Evolutionary conservation across 2,329 filamentous ascomycete genomes (phyloP).

Genomic region (Colletotrichum magnum): DNA sequence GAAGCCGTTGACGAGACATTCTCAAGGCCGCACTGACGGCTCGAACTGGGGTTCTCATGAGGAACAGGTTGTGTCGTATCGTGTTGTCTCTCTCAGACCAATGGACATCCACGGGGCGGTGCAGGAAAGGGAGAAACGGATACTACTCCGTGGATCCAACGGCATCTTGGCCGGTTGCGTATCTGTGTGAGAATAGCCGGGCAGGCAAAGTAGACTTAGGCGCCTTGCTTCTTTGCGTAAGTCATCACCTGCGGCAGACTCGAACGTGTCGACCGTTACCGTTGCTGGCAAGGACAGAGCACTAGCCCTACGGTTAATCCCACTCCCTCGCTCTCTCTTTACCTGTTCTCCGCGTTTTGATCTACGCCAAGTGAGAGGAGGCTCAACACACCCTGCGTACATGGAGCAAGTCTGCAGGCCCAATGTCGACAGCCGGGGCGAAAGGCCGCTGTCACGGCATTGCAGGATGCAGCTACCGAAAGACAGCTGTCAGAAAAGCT

Average conservation of each 20-base stretch:
- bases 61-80: constrained; percentile 31
- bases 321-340: not conserved
- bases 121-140: constrained; percentile 24
- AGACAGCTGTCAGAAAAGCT: constrained; percentile 16
- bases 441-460: constrained; percentile 4
- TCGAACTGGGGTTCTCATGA: constrained; percentile 28
- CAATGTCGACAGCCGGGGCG: not conserved
- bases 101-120: constrained; percentile 18
- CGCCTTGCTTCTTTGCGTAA: constrained; percentile 36
- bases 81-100: constrained; percentile 31
- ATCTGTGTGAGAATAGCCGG: constrained; percentile 28
- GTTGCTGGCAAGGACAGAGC: constrained; percentile 7
- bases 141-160: constrained; percentile 27
- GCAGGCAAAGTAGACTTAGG: constrained; percentile 20
- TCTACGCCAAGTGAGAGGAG: constrained; percentile 19
- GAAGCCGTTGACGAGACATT: constrained; percentile 30
- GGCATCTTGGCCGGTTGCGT: constrained; percentile 33
- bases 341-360: constrained; percentile 1
- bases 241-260: constrained; percentile 28
- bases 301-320: constrained; percentile 27
- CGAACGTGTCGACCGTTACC: not conserved
- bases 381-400: constrained; percentile 26
- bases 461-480: constrained; percentile 18
- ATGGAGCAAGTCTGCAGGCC: constrained; percentile 11
- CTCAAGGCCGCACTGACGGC: constrained; percentile 30